Evolutionary conservation across 2,329 filamentous ascomycete species (phyloP), one percentile per base, ranked within the genome.

Genomic region (Ceratocystis destructans): DNA sequence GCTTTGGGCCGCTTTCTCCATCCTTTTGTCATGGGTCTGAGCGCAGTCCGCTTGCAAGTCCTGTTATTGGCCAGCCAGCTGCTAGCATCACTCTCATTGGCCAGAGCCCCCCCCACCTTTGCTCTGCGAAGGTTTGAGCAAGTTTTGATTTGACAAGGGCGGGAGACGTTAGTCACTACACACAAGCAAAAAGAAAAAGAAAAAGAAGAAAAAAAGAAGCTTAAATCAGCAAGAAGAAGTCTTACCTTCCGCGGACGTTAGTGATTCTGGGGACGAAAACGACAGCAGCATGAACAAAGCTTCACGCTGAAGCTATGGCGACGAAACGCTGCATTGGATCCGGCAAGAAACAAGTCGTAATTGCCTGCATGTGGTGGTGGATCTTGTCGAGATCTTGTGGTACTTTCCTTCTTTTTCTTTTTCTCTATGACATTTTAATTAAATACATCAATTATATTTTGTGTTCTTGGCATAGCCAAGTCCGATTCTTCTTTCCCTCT

Each of bases 61-160:
- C 7, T 53, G 48, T 53, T 10, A 53, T 53, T 53, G 48, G 48
- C 48, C 3, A 7, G 10, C 10, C 2, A 12, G 10, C 22, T 2
- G 48, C 0, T n/a, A 5, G 5, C 8, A 1, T 22, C 7, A n/a
- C 1, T 57, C 17, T 62, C 31, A 67, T 67, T 67, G 62, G 62
- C 33, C n/a, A 33, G 15, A 12, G 28, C 3, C 3, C 25, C 41
- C 22, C 22, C 22, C 22, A 22, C 22, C 22, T 61, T 44, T 50
- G 37, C 37, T 6, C 8, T 77, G 77, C 77, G 78, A 73, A 73
- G 72, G 72, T 79, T 80, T 80, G 78, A 80, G 78, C 78, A 80
- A 75, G 71, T 80, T 41, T 80, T 70, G 28, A 33, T 10, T 80
- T 70, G 28, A 33, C 17, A 41, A 37, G 55, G 55, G 28, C 12